Conservation (phyloP, 306 rosid species). For the Lathyrus sativus region DNA sequence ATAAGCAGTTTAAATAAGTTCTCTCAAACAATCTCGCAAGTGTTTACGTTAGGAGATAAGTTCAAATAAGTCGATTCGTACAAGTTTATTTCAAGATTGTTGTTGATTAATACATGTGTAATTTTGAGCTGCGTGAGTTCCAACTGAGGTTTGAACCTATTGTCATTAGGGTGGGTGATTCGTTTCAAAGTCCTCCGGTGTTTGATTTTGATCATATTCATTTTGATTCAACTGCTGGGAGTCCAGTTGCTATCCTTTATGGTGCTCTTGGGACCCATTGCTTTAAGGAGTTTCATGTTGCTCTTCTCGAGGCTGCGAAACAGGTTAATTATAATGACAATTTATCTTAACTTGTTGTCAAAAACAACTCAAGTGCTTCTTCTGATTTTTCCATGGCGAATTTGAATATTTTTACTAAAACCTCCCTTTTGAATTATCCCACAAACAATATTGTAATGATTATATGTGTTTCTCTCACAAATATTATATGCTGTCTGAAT, state of each 20-base stretch:
- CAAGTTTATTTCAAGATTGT: not conserved
- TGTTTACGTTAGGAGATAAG: not conserved
- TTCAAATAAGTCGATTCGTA: not conserved
- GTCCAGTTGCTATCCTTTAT: constrained; percentile 81
- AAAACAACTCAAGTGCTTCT: not conserved
- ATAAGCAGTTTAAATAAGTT: not conserved
- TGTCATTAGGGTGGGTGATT: constrained; percentile 53
- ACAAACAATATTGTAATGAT: no score
- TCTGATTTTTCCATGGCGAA: not conserved
- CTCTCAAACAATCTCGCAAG: not conserved
- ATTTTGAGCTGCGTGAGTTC: constrained; percentile 1
- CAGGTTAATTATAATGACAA: constrained; percentile 49
- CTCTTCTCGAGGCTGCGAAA: constrained; percentile 76
- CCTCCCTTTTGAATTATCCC: no score
- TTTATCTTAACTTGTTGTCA: constrained; percentile 6
- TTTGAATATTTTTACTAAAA: no score
- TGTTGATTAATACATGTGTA: not conserved
- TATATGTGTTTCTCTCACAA: no score
- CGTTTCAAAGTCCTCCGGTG: constrained; percentile 71
- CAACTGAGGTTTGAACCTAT: not conserved
- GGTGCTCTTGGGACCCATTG: constrained; percentile 90
- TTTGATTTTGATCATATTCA: constrained; percentile 94
- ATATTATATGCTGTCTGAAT: not conserved
- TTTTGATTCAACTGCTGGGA: constrained; percentile 60
- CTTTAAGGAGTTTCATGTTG: constrained; percentile 77